Conservation (phyloP, 129 eudicot genomes). For the Centaurea solstitialis region DNA sequence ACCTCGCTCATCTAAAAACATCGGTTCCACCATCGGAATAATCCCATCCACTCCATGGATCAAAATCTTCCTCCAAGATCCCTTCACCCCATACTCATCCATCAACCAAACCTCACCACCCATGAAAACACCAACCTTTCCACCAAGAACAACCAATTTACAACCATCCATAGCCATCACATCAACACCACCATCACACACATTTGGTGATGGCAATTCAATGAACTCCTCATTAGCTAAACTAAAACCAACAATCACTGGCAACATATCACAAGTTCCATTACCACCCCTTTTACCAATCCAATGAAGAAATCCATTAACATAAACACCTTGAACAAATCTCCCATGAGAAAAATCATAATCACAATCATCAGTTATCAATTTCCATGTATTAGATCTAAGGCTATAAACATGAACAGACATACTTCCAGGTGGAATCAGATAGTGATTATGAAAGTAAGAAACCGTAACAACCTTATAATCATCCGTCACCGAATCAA, state of each 20-base stretch:
- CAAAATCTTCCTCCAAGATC: constrained; percentile 20
- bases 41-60: neutral
- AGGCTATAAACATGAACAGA: constrained; percentile 46
- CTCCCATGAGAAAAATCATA: constrained; percentile 49
- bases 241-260: constrained; percentile 49
- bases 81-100: constrained; percentile 22
- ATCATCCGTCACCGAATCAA: constrained; percentile 46
- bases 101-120: constrained; percentile 26
- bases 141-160: constrained; percentile 15
- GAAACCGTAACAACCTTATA: constrained; percentile 57
- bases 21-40: neutral
- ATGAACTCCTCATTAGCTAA: constrained; percentile 43
- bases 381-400: constrained; percentile 46
- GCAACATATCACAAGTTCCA: neutral
- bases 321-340: constrained; percentile 37
- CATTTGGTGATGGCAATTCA: constrained; percentile 36
- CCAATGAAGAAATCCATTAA: constrained; percentile 62
- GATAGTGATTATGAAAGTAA: constrained; percentile 31
- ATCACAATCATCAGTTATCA: constrained; percentile 36
- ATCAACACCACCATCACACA: neutral
- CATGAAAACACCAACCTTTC: constrained; percentile 22
- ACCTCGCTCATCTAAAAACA: constrained; percentile 5
- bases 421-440: constrained; percentile 28
- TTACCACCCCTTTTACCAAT: constrained; percentile 13
- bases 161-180: neutral